Conservation (phyloP, 345 rosid genomes). For the Eucalyptus erythrocorys region DNA sequence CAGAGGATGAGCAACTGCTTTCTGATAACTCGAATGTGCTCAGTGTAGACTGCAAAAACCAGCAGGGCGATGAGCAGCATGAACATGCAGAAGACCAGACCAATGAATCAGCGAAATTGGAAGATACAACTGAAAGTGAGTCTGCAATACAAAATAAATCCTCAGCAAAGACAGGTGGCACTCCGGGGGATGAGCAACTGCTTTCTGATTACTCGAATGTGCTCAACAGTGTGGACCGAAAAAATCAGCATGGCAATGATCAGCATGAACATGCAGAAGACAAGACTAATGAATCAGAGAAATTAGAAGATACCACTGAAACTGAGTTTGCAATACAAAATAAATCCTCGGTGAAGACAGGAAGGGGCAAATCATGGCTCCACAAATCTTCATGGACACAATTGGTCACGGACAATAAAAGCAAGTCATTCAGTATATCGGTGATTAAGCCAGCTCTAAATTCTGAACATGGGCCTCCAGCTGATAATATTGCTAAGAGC, state of each 20-base stretch:
- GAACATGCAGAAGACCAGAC: neutral
- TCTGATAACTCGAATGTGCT: neutral
- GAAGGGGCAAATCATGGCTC: slow-evolving; percentile 72
- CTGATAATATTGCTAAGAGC: neutral
- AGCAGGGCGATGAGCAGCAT: neutral
- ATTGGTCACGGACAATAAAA: slow-evolving; percentile 29
- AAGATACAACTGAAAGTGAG: slow-evolving; percentile 7
- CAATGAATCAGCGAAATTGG: neutral
- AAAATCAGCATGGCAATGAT: neutral
- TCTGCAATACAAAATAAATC: neutral
- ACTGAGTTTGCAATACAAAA: slow-evolving; percentile 1
- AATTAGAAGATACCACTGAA: slow-evolving; percentile 1
- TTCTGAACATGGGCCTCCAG: neutral
- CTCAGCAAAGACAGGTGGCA: slow-evolving; percentile 15
- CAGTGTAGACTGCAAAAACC: neutral
- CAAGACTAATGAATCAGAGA: neutral
- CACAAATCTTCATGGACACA: slow-evolving; percentile 81
- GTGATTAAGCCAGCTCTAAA: slow-evolving; percentile 34
- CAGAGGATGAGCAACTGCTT: slow-evolving; percentile 1
- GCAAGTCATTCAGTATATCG: slow-evolving; percentile 49
- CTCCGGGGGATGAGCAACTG: slow-evolving; percentile 1
- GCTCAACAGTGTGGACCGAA: slow-evolving; percentile 1
- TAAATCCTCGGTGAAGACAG: slow-evolving; percentile 14
- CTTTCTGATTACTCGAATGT: neutral
- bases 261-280: neutral